Conservation (phyloP, 2,329 filamentous ascomycete species). For the Harringtonia aguacate region DNA sequence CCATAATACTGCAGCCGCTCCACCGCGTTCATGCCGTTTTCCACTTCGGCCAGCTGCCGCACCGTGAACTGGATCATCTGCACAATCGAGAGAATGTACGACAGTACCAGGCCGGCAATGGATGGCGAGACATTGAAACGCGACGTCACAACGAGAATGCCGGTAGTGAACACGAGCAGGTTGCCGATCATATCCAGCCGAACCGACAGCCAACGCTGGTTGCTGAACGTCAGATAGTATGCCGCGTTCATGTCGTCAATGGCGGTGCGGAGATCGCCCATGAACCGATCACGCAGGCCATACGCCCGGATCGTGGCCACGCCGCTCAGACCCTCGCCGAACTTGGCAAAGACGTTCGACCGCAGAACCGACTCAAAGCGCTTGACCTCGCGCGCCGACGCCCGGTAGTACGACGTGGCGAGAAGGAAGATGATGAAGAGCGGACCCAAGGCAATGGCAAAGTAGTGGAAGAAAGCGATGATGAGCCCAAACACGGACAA, state of each 20-base stretch:
- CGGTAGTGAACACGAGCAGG: constrained; percentile 73
- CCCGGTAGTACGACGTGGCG: constrained; percentile 76
- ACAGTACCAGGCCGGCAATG: constrained; percentile 78
- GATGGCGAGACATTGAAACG: constrained; percentile 78
- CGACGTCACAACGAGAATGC: constrained; percentile 84
- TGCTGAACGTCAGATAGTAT: constrained; percentile 91
- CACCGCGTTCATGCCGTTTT: constrained; percentile 96
- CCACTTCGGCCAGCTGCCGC: constrained; percentile 85
- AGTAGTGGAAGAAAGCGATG: constrained; percentile 92
- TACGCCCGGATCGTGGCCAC: constrained; percentile 84
- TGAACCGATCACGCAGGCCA: constrained; percentile 67
- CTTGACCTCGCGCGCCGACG: constrained; percentile 89
- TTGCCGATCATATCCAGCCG: constrained; percentile 80
- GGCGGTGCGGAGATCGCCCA: constrained; percentile 53
- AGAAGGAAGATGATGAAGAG: constrained; percentile 70
- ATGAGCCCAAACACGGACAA: constrained; percentile 77
- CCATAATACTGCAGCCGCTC: constrained; percentile 89
- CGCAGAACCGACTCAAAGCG: constrained; percentile 84
- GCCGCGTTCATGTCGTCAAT: constrained; percentile 91
- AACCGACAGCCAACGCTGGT: constrained; percentile 85
- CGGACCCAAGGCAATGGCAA: constrained; percentile 50
- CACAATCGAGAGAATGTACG: constrained; percentile 86
- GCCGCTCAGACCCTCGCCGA: constrained; percentile 78
- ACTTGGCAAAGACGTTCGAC: constrained; percentile 81
- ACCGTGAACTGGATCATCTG: constrained; percentile 96